Evolutionary conservation across 139 green algal genomes (phyloP).

Genomic region (Dunaliella primolecta): DNA sequence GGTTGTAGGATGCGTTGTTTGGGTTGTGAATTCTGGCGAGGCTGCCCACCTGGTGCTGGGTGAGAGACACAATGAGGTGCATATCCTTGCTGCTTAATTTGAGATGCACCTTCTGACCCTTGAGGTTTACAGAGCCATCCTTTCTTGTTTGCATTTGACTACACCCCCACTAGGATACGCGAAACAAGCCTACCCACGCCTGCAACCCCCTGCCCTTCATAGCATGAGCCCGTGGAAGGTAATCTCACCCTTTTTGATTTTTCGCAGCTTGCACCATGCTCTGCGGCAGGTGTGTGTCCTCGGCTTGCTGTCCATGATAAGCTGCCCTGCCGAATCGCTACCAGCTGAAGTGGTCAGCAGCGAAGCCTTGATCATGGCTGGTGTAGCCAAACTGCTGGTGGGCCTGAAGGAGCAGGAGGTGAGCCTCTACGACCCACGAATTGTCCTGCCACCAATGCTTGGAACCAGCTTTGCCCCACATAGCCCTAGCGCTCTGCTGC

Average conservation of each 20-base stretch:
- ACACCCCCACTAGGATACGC: too few relatives aligned
- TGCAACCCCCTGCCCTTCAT: too few relatives aligned
- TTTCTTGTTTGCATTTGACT: too few relatives aligned
- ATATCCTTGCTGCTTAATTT: not conserved
- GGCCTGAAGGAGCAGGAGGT: slow-evolving; percentile 46
- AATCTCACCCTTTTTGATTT: too few relatives aligned
- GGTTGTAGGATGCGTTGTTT: not conserved
- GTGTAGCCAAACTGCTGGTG: slow-evolving; percentile 40
- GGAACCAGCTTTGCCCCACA: too few relatives aligned
- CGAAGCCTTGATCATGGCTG: slow-evolving; percentile 46
- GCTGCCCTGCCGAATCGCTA: slow-evolving; percentile 46
- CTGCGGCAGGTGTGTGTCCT: slow-evolving; percentile 57
- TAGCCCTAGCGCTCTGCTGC: too few relatives aligned
- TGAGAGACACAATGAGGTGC: not conserved
- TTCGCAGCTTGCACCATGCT: not conserved
- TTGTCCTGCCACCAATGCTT: too few relatives aligned
- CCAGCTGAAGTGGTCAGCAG: slow-evolving; percentile 56
- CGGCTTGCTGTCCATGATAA: slow-evolving; percentile 63
- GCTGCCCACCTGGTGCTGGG: not conserved
- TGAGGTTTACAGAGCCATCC: too few relatives aligned
- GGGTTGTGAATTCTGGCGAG: too few relatives aligned
- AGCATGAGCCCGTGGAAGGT: too few relatives aligned
- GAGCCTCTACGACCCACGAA: too few relatives aligned
- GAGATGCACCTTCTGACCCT: not conserved
- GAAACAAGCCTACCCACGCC: too few relatives aligned